These are phyloP conservation scores for Lentinus tigrinus DNA, from an alignment of 768 basidiomycete species.

Conservation along the genomic window DNA sequence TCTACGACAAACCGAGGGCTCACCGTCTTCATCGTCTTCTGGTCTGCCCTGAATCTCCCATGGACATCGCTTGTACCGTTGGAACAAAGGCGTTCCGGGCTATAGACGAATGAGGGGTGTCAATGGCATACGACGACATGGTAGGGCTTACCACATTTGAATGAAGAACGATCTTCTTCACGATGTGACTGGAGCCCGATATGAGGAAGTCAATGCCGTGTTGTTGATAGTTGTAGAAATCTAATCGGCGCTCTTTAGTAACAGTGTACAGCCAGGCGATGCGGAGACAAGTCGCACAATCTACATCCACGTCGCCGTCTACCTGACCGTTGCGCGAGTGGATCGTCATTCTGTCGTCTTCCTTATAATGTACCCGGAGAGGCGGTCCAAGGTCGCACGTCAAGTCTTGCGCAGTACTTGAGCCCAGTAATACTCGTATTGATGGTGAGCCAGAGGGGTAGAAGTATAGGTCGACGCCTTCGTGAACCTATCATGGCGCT, in stretches of 20 bases:
- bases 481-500: constrained; percentile 53
- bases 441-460: constrained; percentile 52
- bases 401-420: constrained; percentile 83
- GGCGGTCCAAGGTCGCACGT: constrained; percentile 79
- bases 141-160: constrained; percentile 70
- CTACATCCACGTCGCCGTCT: constrained; percentile 50
- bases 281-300: constrained; percentile 38
- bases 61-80: constrained; percentile 87
- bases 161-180: constrained; percentile 85
- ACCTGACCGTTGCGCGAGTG: constrained; percentile 50
- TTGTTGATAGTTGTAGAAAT: constrained; percentile 93
- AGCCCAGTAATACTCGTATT: constrained; percentile 62
- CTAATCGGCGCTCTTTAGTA: constrained; percentile 35
- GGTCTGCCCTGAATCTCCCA: constrained; percentile 84
- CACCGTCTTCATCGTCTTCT: constrained; percentile 84
- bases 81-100: constrained; percentile 89
- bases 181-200: constrained; percentile 64
- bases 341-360: constrained; percentile 86
- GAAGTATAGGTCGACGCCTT: constrained; percentile 70
- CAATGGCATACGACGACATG: background rate
- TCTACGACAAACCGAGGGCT: background rate
- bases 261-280: background rate
- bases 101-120: constrained; percentile 29
- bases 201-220: constrained; percentile 88
- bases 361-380: constrained; percentile 76